Evolutionary conservation across 1,139 yeast genomes (phyloP).

Genomic region (Saccharomyces hybrid): DNA sequence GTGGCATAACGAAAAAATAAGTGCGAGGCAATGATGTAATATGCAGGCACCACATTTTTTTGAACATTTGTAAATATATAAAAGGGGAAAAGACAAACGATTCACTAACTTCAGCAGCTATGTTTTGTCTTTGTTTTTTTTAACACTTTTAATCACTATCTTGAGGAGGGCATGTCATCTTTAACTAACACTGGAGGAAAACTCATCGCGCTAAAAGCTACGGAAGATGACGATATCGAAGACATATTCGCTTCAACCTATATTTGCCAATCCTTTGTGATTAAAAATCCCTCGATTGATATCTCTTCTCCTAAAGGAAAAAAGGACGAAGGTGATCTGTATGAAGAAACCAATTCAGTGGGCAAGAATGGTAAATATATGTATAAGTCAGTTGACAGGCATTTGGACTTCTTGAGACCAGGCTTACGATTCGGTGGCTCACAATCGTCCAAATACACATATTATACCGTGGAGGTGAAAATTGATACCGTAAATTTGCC

Average conservation of each 20-base stretch:
- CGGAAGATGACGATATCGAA: background rate
- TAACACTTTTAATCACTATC: too few species aligned
- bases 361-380: background rate
- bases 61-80: background rate
- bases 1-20: background rate
- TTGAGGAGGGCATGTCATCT: background rate
- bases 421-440: background rate
- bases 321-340: background rate
- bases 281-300: background rate
- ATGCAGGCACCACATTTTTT: too few species aligned
- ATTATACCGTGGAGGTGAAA: background rate
- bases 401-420: background rate
- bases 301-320: background rate
- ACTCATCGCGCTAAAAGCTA: background rate
- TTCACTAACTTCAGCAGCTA: too few species aligned
- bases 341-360: background rate
- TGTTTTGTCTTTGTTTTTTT: background rate
- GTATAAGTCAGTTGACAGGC: background rate
- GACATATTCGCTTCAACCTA: background rate
- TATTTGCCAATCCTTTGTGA: background rate
- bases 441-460: background rate
- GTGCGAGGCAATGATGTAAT: background rate
- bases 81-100: background rate
- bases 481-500: background rate
- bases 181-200: background rate